These are phyloP conservation scores for Phytomonas sp. DNA, from an alignment of 208 protist species.

Conservation along the genomic window DNA sequence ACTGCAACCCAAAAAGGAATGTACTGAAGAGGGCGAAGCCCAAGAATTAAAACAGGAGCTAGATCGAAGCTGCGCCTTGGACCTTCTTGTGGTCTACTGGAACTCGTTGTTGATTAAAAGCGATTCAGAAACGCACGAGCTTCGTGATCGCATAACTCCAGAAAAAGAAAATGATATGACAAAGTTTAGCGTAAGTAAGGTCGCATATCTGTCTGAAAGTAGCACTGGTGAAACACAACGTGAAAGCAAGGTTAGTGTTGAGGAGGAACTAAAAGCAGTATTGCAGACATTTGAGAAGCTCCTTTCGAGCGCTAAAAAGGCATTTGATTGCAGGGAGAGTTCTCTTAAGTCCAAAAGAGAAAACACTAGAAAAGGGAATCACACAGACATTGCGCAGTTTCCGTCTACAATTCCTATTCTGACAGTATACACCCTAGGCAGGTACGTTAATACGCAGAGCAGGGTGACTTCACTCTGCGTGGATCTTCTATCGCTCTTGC, in stretches of 20 bases:
- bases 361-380: neutral
- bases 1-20: neutral
- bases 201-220: neutral
- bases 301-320: neutral
- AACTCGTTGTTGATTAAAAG: neutral
- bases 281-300: neutral
- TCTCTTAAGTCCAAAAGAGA: neutral
- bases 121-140: neutral
- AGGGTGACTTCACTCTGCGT: neutral
- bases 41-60: neutral
- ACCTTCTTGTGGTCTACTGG: neutral
- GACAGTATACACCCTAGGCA: neutral
- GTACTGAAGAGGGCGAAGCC: neutral
- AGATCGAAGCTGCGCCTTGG: neutral
- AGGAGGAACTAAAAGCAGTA: neutral
- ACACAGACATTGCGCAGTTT: neutral
- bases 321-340: neutral
- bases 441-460: neutral
- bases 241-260: neutral
- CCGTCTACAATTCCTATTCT: neutral
- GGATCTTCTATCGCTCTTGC: neutral
- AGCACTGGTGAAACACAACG: neutral
- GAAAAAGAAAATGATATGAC: constrained; percentile 3
- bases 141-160: neutral
- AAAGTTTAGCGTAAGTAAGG: neutral